These are phyloP conservation scores for Verticillium alfalfae DNA, from an alignment of 2,329 filamentous ascomycete species.

Conservation along the genomic window DNA sequence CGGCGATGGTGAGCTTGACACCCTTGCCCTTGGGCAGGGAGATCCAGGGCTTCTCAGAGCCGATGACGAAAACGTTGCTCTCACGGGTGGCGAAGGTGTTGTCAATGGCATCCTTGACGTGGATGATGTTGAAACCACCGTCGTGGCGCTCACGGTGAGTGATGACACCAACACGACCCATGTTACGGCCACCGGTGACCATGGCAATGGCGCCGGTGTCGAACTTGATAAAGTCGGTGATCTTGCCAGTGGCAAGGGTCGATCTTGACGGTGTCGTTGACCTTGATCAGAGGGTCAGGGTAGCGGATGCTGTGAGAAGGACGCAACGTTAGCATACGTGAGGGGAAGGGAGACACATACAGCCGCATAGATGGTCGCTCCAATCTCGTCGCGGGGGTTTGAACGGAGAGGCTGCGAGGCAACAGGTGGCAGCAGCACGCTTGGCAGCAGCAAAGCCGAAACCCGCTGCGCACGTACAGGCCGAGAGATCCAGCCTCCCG, in stretches of 20 bases:
- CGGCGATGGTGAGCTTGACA: slow-evolving; percentile 98
- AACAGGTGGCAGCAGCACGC: neutral
- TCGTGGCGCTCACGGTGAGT: slow-evolving; percentile 99
- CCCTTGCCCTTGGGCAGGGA: slow-evolving; percentile 99
- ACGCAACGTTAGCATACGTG: slow-evolving; percentile 30
- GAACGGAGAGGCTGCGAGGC: neutral
- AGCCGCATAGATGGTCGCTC: slow-evolving; percentile 42
- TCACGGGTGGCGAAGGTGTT: slow-evolving; percentile 99
- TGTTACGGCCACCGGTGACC: slow-evolving; percentile 99
- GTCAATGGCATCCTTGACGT: slow-evolving; percentile 99
- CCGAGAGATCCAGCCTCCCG: slow-evolving; percentile 2
- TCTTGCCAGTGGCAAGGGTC: slow-evolving; percentile 95
- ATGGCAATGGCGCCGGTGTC: slow-evolving; percentile 98
- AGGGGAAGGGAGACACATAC: slow-evolving; percentile 36
- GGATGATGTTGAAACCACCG: slow-evolving; percentile 99
- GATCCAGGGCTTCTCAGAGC: slow-evolving; percentile 98
- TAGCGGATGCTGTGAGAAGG: slow-evolving; percentile 78
- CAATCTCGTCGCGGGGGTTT: slow-evolving; percentile 11
- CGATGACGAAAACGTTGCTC: slow-evolving; percentile 99
- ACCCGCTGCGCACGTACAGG: slow-evolving; percentile 5
- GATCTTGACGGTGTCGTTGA: slow-evolving; percentile 99
- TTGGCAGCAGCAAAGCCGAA: neutral
- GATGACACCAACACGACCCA: slow-evolving; percentile 99
- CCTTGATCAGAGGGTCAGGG: slow-evolving; percentile 96
- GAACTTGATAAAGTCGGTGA: slow-evolving; percentile 96